Conservation (phyloP, 2,329 filamentous ascomycete genomes). For the Colletotrichum theobromicola region DNA sequence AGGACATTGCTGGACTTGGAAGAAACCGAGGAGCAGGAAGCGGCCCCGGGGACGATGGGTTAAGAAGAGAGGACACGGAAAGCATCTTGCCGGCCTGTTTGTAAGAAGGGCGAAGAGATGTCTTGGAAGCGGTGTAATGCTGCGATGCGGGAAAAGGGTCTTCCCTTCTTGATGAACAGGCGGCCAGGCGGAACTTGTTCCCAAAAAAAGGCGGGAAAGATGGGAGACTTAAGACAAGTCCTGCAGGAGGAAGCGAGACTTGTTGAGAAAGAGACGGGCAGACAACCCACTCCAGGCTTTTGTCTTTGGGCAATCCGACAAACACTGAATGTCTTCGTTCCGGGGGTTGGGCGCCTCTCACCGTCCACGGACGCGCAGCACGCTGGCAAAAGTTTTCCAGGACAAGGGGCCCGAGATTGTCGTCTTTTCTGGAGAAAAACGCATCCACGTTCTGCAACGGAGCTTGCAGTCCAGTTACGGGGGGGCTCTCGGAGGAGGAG, state of each 20-base stretch:
- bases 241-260: slow-evolving; percentile 28
- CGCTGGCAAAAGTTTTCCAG: slow-evolving; percentile 28
- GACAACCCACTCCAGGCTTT: slow-evolving; percentile 5
- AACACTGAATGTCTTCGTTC: slow-evolving; percentile 14
- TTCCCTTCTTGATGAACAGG: slow-evolving; percentile 2
- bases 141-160: slow-evolving; percentile 8
- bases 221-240: slow-evolving; percentile 34
- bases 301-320: slow-evolving; percentile 10
- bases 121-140: slow-evolving; percentile 19
- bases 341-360: slow-evolving; percentile 11
- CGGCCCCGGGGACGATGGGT: slow-evolving; percentile 57
- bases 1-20: slow-evolving; percentile 44
- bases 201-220: slow-evolving; percentile 21
- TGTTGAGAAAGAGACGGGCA: slow-evolving; percentile 9
- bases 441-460: slow-evolving; percentile 4
- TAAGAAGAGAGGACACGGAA: slow-evolving; percentile 70
- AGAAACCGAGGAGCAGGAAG: slow-evolving; percentile 44
- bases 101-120: background rate
- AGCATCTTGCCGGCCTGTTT: slow-evolving; percentile 56
- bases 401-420: slow-evolving; percentile 35
- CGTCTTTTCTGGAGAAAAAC: slow-evolving; percentile 32
- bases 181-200: background rate
- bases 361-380: background rate
- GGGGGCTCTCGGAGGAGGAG: background rate
- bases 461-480: slow-evolving; percentile 11